Conservation (phyloP, 768 basidiomycete genomes). For the Podaxis rugospora region DNA sequence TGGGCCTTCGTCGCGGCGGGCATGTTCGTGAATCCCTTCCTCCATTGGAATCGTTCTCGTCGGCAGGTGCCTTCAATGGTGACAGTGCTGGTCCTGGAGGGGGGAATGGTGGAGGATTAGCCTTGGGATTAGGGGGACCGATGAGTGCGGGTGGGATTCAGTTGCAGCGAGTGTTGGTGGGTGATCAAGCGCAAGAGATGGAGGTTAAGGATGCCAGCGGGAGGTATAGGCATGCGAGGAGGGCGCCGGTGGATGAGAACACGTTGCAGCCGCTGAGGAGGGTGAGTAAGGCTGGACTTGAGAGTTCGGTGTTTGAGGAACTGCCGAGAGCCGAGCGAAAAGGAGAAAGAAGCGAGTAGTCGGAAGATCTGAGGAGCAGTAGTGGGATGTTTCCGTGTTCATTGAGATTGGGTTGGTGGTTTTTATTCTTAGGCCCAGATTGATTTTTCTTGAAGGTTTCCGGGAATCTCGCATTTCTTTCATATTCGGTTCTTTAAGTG, state of each 20-base stretch:
- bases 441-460: not conserved
- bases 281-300: slow-evolving; percentile 91
- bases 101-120: slow-evolving; percentile 22
- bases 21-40: slow-evolving; percentile 26
- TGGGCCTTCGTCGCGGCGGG: slow-evolving; percentile 10
- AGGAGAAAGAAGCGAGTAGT: not conserved
- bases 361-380: not conserved
- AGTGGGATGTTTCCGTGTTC: not conserved
- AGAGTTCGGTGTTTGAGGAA: slow-evolving; percentile 47
- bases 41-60: slow-evolving; percentile 52
- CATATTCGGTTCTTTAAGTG: not conserved
- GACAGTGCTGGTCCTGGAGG: slow-evolving; percentile 22
- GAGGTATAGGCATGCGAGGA: slow-evolving; percentile 81
- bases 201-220: slow-evolving; percentile 86
- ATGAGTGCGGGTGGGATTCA: slow-evolving; percentile 25
- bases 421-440: not conserved
- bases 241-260: slow-evolving; percentile 82
- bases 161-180: slow-evolving; percentile 39
- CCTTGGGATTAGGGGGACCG: slow-evolving; percentile 26
- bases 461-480: not conserved
- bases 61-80: slow-evolving; percentile 61
- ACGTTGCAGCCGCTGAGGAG: slow-evolving; percentile 87
- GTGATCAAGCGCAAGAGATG: slow-evolving; percentile 75
- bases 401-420: not conserved
- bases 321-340: slow-evolving; percentile 7